phyloP scores from a whole-genome alignment of 2,329 filamentous ascomycete genomes.

The Periconia digitata region DNA sequence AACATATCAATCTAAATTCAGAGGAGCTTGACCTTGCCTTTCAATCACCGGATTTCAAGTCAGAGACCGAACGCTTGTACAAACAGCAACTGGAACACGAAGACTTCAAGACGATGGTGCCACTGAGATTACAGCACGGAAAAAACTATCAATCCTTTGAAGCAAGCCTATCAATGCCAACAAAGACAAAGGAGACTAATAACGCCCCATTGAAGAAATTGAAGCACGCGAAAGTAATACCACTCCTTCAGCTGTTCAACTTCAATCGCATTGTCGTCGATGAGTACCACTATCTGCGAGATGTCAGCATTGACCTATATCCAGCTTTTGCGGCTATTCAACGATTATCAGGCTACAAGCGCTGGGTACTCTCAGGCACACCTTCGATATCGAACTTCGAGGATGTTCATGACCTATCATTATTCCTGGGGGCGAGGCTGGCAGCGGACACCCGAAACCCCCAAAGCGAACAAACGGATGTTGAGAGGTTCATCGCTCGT shows the following conservation, averaged over 20 bases:
- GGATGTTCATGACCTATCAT: conserved; percentile 61
- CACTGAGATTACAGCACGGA: conserved; percentile 42
- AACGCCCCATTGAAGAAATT: not conserved
- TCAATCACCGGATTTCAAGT: conserved; percentile 35
- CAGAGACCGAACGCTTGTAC: conserved; percentile 21
- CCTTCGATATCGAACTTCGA: conserved; percentile 60
- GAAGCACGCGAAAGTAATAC: conserved; percentile 19
- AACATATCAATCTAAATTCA: conserved; percentile 36
- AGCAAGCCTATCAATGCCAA: no score
- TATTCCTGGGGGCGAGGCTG: conserved; percentile 57
- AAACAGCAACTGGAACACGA: conserved; percentile 30
- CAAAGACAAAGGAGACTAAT: no score
- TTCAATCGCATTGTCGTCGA: conserved; percentile 65
- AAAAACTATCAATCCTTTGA: conserved; percentile 33
- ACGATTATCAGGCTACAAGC: conserved; percentile 52
- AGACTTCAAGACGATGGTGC: conserved; percentile 42
- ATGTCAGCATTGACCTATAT: conserved; percentile 30
- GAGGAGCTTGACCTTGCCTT: no score
- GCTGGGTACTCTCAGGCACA: conserved; percentile 66
- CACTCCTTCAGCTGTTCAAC: conserved; percentile 60
- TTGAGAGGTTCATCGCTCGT: conserved; percentile 60
- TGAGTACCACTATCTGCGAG: conserved; percentile 62
- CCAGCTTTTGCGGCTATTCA: conserved; percentile 43
- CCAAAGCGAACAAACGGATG: conserved; percentile 45
- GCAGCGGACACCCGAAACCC: conserved; percentile 60